Conservation (phyloP, 1,284 basidiomycete genomes). For the Trametes pubescens region DNA sequence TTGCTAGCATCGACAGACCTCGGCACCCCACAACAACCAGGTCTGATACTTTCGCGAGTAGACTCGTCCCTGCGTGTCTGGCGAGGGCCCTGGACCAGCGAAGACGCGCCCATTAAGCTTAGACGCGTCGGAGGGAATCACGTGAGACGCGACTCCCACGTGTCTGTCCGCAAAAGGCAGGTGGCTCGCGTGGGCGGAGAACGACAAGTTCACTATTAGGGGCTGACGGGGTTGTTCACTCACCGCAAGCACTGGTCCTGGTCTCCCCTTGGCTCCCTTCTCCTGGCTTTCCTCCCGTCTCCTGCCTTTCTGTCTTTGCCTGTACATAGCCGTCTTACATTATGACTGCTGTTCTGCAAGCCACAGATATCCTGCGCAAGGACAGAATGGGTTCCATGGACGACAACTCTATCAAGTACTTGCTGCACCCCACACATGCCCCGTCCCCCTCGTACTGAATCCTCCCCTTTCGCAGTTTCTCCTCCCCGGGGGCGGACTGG, state of each 20-base stretch:
- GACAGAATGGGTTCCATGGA: conserved; percentile 67
- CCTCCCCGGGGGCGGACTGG: conserved; percentile 69
- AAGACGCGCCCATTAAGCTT: conserved; percentile 15
- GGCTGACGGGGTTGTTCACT: conserved; percentile 37
- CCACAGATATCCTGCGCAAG: conserved; percentile 64
- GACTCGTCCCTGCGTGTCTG: neutral
- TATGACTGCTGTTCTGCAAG: conserved; percentile 74
- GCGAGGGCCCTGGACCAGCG: neutral
- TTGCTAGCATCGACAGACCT: neutral
- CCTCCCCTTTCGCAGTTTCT: conserved; percentile 51
- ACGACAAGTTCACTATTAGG: conserved; percentile 38
- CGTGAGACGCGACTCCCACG: conserved; percentile 26
- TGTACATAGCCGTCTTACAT: conserved; percentile 41
- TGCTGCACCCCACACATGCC: conserved; percentile 14
- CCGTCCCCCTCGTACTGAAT: conserved; percentile 21
- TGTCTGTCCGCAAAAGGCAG: conserved; percentile 26
- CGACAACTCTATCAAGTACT: conserved; percentile 68
- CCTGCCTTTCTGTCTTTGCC: conserved; percentile 33
- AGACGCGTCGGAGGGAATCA: conserved; percentile 18
- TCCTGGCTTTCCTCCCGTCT: conserved; percentile 32
- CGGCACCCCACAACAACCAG: neutral
- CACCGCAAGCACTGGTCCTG: conserved; percentile 25
- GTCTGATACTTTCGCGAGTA: no score
- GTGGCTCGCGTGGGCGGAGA: conserved; percentile 35
- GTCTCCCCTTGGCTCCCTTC: conserved; percentile 14